Percentiles rank a stretch among this genome's conserved stretches.
These are phyloP conservation scores for Graphiopsis chlorocephala DNA, from an alignment of 2,329 filamentous ascomycete species.

Conservation along the genomic window DNA sequence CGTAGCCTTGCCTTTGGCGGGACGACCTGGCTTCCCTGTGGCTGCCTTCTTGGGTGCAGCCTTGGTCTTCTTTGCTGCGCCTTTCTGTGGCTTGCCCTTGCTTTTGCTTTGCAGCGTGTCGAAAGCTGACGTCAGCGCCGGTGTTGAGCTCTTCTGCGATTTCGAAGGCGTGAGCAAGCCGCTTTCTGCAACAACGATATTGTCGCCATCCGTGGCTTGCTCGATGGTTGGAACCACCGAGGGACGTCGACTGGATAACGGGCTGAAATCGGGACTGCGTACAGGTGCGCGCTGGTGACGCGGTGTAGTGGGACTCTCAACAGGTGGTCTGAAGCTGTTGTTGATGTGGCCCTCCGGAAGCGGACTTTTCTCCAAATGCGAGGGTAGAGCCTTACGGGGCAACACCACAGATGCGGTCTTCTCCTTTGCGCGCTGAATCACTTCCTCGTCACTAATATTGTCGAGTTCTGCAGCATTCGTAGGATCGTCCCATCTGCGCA, in stretches of 20 bases:
- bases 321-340: slow-evolving; percentile 31
- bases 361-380: slow-evolving; percentile 17
- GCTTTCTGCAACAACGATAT: slow-evolving; percentile 21
- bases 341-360: slow-evolving; percentile 27
- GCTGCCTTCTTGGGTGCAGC: slow-evolving; percentile 24
- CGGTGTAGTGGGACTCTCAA: slow-evolving; percentile 22
- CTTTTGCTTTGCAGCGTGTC: slow-evolving; percentile 14
- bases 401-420: slow-evolving; percentile 38
- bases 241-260: slow-evolving; percentile 21
- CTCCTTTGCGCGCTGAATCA: slow-evolving; percentile 38
- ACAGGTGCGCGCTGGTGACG: neutral
- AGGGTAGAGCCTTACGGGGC: slow-evolving; percentile 21
- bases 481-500: slow-evolving; percentile 57
- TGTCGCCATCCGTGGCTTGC: slow-evolving; percentile 23
- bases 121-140: slow-evolving; percentile 24
- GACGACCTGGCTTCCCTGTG: slow-evolving; percentile 28
- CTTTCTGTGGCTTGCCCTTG: slow-evolving; percentile 19
- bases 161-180: slow-evolving; percentile 36
- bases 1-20: slow-evolving; percentile 19
- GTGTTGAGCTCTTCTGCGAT: slow-evolving; percentile 24
- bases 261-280: slow-evolving; percentile 21
- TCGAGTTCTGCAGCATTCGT: slow-evolving; percentile 38
- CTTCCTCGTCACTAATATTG: slow-evolving; percentile 47
- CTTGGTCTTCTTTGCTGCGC: slow-evolving; percentile 16
- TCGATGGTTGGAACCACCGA: slow-evolving; percentile 30